Evolutionary conservation across 257 asterid species (phyloP), one percentile per base, ranked within the genome.

Genomic region (Penstemon eatonii): DNA sequence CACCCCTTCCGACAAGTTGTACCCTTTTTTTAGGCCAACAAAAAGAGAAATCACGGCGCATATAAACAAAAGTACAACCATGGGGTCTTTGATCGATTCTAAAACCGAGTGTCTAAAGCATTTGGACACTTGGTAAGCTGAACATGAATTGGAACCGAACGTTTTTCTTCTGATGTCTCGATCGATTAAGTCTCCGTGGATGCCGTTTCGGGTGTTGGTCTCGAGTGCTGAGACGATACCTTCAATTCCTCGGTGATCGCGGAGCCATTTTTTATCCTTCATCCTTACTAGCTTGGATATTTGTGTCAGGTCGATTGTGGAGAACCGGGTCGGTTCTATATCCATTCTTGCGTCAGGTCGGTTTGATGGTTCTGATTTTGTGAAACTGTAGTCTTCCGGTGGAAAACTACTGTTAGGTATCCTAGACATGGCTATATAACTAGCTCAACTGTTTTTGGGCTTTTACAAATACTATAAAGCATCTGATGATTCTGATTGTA

Each of bases 1-100:
- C 65, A 81, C 82, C 41, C 86, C 86, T 39, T 82, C 86, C 4
- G 76, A 77, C 82, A 84, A 82, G 59, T 82, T 80, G 55, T 68
- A 82, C 45, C 72, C 65, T 54, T 73, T 71, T 70, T 82, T 74
- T 7, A 82, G 73, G 11, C 86, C 86, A 61, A 82, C 67, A 13
- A 77, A 79, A 45, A 79, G 80, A 50, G 86, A 82, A 55, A 82
- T 50, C 19, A 63, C 64, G 54, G 82, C 83, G 40, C 84, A 82
- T 4, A 72, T 43, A 60, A 82, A 33, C 5, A 82, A 79, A 19
- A 76, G 75, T 8, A 69, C 63, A n/a, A 73, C 79, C 0, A 81
- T 76, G 4, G 75, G 80, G 63, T 82, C 80, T 6, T 71, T 70
- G 11, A 73, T 70, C 4, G 80, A 74, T 64, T 82, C 82, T 76